Percentiles rank a stretch among this genome's conserved stretches.
Evolutionary conservation across 305 asterid genomes (phyloP).

Genomic region (Fraxinus greggii): DNA sequence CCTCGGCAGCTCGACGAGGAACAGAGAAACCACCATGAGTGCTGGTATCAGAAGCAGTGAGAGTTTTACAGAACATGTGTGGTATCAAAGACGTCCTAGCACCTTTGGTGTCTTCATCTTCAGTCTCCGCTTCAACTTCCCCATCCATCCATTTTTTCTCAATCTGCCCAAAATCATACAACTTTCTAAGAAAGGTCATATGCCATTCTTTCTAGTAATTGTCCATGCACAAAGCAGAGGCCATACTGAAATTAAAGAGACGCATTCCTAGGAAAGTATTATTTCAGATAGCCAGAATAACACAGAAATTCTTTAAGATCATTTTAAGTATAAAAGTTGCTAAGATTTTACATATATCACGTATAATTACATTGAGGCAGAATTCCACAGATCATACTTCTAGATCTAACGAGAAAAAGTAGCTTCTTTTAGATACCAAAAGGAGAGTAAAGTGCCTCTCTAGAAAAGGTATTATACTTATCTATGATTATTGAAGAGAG

Average conservation of each 20-base stretch:
- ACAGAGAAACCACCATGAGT: constrained; percentile 99
- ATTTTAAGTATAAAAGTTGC: neutral
- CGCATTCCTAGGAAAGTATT: neutral
- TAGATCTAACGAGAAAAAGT: constrained; percentile 25
- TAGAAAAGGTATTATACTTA: neutral
- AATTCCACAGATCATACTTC: constrained; percentile 3
- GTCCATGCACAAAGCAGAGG: neutral
- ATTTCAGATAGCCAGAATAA: neutral
- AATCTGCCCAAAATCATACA: constrained; percentile 45
- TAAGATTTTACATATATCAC: neutral
- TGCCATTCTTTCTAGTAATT: neutral
- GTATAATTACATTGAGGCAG: constrained; percentile 5
- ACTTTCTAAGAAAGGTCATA: neutral
- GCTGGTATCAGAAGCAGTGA: constrained; percentile 98
- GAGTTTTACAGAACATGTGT: constrained; percentile 97
- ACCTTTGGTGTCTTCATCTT: constrained; percentile 64
- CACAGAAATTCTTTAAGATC: neutral
- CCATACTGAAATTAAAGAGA: neutral
- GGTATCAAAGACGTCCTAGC: constrained; percentile 64
- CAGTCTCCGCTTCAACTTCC: constrained; percentile 46
- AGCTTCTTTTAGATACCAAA: constrained; percentile 16
- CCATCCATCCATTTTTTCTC: constrained; percentile 83
- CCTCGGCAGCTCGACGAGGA: constrained; percentile 99
- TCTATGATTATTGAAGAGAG: neutral
- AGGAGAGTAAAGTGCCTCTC: constrained; percentile 15